Evolutionary conservation across 1,284 basidiomycete species (phyloP).

Genomic region (Cutaneotrichosporon cutaneum): DNA sequence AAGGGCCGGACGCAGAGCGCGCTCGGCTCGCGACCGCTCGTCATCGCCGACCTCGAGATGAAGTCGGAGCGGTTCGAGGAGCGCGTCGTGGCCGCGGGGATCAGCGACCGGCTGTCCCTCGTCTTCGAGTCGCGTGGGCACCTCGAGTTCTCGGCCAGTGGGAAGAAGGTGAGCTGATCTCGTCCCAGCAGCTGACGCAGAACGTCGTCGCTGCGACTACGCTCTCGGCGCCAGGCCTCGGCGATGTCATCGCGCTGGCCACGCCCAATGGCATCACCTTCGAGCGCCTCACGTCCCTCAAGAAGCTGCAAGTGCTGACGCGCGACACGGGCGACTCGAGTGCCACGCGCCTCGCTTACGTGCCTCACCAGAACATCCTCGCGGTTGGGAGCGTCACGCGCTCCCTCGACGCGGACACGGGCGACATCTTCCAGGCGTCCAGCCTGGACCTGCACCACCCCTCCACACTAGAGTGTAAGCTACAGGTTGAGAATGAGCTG

Average conservation of each 20-base stretch:
- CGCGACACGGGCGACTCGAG: slow-evolving; percentile 68
- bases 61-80: slow-evolving; percentile 34
- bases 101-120: slow-evolving; percentile 47
- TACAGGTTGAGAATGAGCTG: background rate
- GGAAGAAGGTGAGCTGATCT: slow-evolving; percentile 62
- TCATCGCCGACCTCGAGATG: slow-evolving; percentile 16
- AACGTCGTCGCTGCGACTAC: slow-evolving; percentile 61
- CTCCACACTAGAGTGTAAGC: slow-evolving; percentile 64
- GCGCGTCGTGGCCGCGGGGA: slow-evolving; percentile 34
- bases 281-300: slow-evolving; percentile 65
- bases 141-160: slow-evolving; percentile 67
- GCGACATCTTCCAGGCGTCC: slow-evolving; percentile 57
- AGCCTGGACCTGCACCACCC: slow-evolving; percentile 69
- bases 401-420: slow-evolving; percentile 61
- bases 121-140: slow-evolving; percentile 65
- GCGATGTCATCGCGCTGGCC: slow-evolving; percentile 62
- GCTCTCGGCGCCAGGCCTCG: slow-evolving; percentile 58
- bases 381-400: slow-evolving; percentile 63
- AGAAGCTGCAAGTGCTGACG: slow-evolving; percentile 77
- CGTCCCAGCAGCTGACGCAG: slow-evolving; percentile 49
- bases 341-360: slow-evolving; percentile 64
- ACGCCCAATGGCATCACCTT: slow-evolving; percentile 62
- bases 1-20: slow-evolving; percentile 53
- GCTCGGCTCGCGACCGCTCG: slow-evolving; percentile 40
- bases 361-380: slow-evolving; percentile 60